Evolutionary conservation across 805 yeast species (phyloP).

Genomic region (Suhomyces xylopsoci): DNA sequence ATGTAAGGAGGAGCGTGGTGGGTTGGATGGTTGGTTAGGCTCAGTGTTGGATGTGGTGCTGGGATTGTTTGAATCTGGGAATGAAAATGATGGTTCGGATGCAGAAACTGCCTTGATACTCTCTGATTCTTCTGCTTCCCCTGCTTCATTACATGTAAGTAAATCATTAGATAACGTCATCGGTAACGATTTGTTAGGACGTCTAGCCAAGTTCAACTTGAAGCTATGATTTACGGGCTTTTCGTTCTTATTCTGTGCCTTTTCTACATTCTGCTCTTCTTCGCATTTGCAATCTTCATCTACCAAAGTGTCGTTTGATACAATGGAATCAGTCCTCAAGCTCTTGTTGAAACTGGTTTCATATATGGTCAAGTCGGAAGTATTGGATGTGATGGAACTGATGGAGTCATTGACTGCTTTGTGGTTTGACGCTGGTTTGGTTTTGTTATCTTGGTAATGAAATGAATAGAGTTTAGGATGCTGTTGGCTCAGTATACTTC

Average conservation of each 20-base stretch:
- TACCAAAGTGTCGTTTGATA: constrained; percentile 33
- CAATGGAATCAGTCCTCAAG: constrained; percentile 15
- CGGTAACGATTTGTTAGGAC: constrained; percentile 7
- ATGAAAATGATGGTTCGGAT: constrained; percentile 17
- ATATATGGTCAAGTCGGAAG: constrained; percentile 20
- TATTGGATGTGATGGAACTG: constrained; percentile 28
- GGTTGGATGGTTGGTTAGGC: background rate
- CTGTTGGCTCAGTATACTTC: background rate
- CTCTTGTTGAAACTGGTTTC: constrained; percentile 8
- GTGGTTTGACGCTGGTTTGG: constrained; percentile 4
- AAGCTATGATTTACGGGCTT: constrained; percentile 12
- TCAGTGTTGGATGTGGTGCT: background rate
- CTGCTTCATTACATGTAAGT: constrained; percentile 1
- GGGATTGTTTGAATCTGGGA: background rate
- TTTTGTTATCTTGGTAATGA: background rate
- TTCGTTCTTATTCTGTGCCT: background rate
- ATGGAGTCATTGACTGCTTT: constrained; percentile 18
- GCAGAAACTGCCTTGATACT: constrained; percentile 16
- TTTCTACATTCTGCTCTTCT: background rate
- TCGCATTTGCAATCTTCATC: constrained; percentile 14
- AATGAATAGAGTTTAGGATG: background rate
- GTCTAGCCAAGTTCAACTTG: constrained; percentile 12
- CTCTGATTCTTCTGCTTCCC: constrained; percentile 5
- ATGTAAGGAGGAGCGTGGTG: background rate
- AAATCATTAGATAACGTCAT: constrained; percentile 5